phyloP scores from a whole-genome alignment of 2,329 filamentous ascomycete genomes.

The Pseudocercospora cruenta region DNA sequence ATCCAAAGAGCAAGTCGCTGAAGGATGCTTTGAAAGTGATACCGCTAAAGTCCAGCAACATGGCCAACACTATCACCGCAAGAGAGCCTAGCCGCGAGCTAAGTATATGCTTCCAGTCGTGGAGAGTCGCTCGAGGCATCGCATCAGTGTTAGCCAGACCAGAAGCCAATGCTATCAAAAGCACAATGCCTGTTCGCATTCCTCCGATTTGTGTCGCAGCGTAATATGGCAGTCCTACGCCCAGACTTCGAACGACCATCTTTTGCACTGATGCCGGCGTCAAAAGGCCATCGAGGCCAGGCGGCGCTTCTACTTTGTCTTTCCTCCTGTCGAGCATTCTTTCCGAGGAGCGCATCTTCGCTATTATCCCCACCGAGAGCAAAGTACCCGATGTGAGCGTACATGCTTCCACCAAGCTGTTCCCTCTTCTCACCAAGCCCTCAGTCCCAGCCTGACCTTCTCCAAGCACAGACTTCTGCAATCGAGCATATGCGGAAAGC shows the following conservation, averaged over 20 bases:
- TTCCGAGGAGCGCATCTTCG: slow-evolving; percentile 38
- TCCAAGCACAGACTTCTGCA: slow-evolving; percentile 34
- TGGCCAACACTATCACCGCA: slow-evolving; percentile 39
- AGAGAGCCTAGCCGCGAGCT: slow-evolving; percentile 43
- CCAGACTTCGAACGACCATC: slow-evolving; percentile 30
- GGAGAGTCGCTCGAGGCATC: slow-evolving; percentile 18
- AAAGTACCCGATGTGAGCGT: slow-evolving; percentile 52
- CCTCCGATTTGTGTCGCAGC: slow-evolving; percentile 60
- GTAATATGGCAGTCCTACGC: slow-evolving; percentile 56
- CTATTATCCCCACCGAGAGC: slow-evolving; percentile 48
- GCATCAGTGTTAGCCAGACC: slow-evolving; percentile 44
- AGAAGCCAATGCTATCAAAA: slow-evolving; percentile 53
- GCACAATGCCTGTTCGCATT: slow-evolving; percentile 55
- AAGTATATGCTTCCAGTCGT: slow-evolving; percentile 40
- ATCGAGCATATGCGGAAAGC: slow-evolving; percentile 36
- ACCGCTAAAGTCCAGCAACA: slow-evolving; percentile 40
- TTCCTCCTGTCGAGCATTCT: slow-evolving; percentile 38
- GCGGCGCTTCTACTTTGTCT: slow-evolving; percentile 26
- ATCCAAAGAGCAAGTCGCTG: slow-evolving; percentile 47
- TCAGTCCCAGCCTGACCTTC: slow-evolving; percentile 18
- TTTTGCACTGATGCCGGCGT: slow-evolving; percentile 19
- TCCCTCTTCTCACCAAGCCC: slow-evolving; percentile 19
- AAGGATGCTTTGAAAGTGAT: slow-evolving; percentile 35
- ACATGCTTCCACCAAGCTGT: slow-evolving; percentile 48
- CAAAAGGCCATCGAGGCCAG: slow-evolving; percentile 19